Evolutionary conservation across 2,329 filamentous ascomycete species (phyloP).

Genomic region (Pestalotiopsis sp.): DNA sequence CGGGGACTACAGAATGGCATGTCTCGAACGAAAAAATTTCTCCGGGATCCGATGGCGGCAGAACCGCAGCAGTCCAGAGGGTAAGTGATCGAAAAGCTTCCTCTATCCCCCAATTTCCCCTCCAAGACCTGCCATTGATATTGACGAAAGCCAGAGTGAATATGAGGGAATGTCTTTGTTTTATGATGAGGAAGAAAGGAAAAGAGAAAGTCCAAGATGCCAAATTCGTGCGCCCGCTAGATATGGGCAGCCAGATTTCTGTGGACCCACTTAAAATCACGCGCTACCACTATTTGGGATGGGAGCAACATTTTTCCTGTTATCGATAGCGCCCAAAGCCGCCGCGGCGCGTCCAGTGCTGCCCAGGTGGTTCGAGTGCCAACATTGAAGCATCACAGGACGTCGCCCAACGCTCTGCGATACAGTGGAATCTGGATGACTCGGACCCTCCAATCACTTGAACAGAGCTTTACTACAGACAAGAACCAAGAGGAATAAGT

Average conservation of each 20-base stretch:
- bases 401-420: no score
- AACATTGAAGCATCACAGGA: no score
- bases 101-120: constrained; percentile 72
- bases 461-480: no score
- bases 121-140: constrained; percentile 60
- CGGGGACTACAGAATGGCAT: constrained; percentile 16
- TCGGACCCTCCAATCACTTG: no score
- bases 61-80: constrained; percentile 48
- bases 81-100: constrained; percentile 57
- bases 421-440: no score
- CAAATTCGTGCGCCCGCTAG: neutral
- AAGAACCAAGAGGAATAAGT: no score
- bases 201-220: constrained; percentile 4
- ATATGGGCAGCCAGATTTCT: neutral
- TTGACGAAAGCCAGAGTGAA: constrained; percentile 66
- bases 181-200: constrained; percentile 39
- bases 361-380: no score
- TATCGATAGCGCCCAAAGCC: neutral
- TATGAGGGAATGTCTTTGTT: constrained; percentile 54
- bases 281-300: neutral
- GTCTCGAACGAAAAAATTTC: constrained; percentile 40
- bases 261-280: neutral
- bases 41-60: constrained; percentile 33
- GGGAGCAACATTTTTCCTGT: constrained; percentile 5
- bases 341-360: no score